phyloP scores from a whole-genome alignment of 1,284 basidiomycete species.

The Microbotryum saponariae region DNA sequence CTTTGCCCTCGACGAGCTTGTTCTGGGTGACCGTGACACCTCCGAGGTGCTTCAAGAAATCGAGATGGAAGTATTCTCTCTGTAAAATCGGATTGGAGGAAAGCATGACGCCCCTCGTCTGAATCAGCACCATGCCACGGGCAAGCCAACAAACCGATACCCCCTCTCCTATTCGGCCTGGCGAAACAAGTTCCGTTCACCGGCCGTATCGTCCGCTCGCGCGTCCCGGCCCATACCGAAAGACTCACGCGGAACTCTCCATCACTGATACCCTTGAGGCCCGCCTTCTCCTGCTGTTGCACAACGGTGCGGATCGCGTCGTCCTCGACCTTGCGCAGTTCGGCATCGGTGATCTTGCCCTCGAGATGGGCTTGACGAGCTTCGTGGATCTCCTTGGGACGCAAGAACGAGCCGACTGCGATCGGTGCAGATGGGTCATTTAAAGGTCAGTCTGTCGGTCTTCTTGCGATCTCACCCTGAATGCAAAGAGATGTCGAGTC shows the following conservation, averaged over 20 bases:
- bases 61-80: slow-evolving; percentile 32
- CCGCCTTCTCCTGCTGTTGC: slow-evolving; percentile 49
- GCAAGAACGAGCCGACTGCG: slow-evolving; percentile 52
- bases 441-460: too few relatives aligned
- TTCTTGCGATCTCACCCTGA: too few relatives aligned
- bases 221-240: background rate
- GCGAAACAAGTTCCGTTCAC: background rate
- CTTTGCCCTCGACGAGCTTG: slow-evolving; percentile 33
- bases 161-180: background rate
- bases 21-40: slow-evolving; percentile 35
- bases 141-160: background rate
- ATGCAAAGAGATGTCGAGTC: background rate
- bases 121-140: background rate
- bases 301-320: slow-evolving; percentile 50
- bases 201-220: background rate
- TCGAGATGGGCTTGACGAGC: slow-evolving; percentile 47
- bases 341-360: slow-evolving; percentile 44
- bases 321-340: slow-evolving; percentile 51
- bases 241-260: slow-evolving; percentile 47
- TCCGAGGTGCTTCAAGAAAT: slow-evolving; percentile 34
- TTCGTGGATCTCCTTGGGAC: slow-evolving; percentile 50
- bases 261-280: slow-evolving; percentile 54
- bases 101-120: background rate
- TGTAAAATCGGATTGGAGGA: background rate
- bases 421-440: background rate